Conservation (phyloP, 805 yeast species). For the Scheffersomyces stipitis region DNA sequence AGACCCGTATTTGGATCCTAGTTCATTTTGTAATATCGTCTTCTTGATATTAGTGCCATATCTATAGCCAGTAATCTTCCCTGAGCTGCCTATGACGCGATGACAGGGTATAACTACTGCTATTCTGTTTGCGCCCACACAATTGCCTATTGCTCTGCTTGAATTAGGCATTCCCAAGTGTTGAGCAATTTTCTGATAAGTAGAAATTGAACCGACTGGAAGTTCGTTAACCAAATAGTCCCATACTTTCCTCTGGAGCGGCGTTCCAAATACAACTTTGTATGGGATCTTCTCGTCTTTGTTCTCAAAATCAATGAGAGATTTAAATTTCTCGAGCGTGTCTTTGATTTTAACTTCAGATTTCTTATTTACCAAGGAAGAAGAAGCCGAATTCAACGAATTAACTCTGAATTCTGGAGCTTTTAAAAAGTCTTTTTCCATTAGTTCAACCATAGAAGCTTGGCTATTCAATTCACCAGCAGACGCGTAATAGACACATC, state of each 20-base stretch:
- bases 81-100: constrained; percentile 31
- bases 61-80: constrained; percentile 36
- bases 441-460: constrained; percentile 2
- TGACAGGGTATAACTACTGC: constrained; percentile 46
- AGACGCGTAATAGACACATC: constrained; percentile 20
- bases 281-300: constrained; percentile 13
- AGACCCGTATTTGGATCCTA: constrained; percentile 3
- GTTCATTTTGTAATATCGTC: constrained; percentile 18
- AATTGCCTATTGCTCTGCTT: constrained; percentile 40
- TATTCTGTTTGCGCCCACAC: constrained; percentile 39
- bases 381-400: background rate
- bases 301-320: constrained; percentile 7
- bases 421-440: constrained; percentile 13
- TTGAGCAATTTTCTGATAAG: constrained; percentile 34
- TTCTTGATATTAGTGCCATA: constrained; percentile 37
- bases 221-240: constrained; percentile 21
- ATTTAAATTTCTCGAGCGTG: constrained; percentile 9
- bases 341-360: background rate
- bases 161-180: constrained; percentile 26
- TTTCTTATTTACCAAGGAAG: background rate
- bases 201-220: constrained; percentile 24
- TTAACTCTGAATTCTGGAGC: constrained; percentile 1
- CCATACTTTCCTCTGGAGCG: constrained; percentile 41
- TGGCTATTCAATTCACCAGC: constrained; percentile 12
- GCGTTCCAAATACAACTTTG: constrained; percentile 38